These are phyloP conservation scores for Berkeleyomyces rouxiae DNA, from an alignment of 2,329 filamentous ascomycete genomes.

Conservation along the genomic window DNA sequence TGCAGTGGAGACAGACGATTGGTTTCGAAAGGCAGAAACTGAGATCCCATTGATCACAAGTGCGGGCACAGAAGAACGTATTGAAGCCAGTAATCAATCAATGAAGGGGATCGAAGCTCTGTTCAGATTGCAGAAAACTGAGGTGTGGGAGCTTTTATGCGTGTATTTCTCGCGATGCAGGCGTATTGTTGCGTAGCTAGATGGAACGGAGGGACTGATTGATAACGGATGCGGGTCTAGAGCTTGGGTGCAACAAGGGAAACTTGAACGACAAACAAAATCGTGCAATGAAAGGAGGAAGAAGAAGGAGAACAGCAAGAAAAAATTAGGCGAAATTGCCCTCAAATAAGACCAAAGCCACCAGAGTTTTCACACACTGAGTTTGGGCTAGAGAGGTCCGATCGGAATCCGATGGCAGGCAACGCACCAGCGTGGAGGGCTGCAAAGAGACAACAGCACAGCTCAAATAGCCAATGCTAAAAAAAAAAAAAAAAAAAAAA, in stretches of 20 bases:
- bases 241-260: neutral
- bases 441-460: neutral
- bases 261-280: neutral
- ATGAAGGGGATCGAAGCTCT: neutral
- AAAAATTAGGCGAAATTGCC: neutral
- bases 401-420: conserved; percentile 7
- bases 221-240: neutral
- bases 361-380: neutral
- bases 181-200: neutral
- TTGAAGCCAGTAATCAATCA: neutral
- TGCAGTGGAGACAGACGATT: conserved; percentile 11
- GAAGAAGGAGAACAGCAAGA: neutral
- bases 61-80: neutral
- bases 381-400: neutral
- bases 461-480: neutral
- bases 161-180: neutral
- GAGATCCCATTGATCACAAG: conserved; percentile 12
- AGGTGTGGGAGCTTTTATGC: neutral
- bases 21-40: conserved; percentile 7
- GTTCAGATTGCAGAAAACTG: too few relatives aligned
- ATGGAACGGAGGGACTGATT: conserved; percentile 4
- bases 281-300: neutral
- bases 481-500: neutral
- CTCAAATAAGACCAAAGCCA: neutral
- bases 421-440: neutral